Conservation (phyloP, 164 flowering plant genomes). For the Brasenia schreberi region DNA sequence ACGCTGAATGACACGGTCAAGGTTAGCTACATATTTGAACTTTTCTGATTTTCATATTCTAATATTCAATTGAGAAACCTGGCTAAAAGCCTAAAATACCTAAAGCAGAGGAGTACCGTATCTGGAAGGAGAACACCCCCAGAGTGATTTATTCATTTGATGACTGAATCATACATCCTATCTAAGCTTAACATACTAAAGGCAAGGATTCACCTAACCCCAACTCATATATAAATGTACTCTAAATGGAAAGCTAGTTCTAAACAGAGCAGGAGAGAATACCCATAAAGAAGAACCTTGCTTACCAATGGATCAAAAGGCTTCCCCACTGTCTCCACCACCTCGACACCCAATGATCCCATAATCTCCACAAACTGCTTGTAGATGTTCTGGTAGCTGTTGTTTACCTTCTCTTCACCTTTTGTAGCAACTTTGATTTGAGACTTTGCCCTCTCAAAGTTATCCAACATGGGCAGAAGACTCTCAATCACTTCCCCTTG, state of each 20-base stretch:
- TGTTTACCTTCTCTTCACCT: conserved; percentile 70
- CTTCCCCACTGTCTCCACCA: conserved; percentile 65
- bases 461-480: conserved; percentile 70
- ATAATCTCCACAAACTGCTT: conserved; percentile 83
- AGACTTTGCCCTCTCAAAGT: conserved; percentile 85
- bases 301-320: conserved; percentile 92
- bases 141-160: not conserved
- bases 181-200: too few relatives aligned
- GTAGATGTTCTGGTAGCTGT: conserved; percentile 83
- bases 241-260: not conserved
- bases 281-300: conserved; percentile 13
- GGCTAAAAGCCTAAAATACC: too few relatives aligned
- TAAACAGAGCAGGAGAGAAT: not conserved
- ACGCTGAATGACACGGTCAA: too few relatives aligned
- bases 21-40: too few relatives aligned
- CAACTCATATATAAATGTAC: too few relatives aligned
- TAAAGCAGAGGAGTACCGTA: not conserved
- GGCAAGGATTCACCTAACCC: too few relatives aligned
- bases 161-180: not conserved
- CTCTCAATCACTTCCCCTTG: conserved; percentile 85
- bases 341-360: conserved; percentile 52
- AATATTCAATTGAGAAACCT: too few relatives aligned
- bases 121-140: not conserved
- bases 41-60: too few relatives aligned
- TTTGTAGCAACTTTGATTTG: conserved; percentile 76